Evolutionary conservation across 2,329 filamentous ascomycete species (phyloP).

Genomic region (Colletotrichum zoysiae): DNA sequence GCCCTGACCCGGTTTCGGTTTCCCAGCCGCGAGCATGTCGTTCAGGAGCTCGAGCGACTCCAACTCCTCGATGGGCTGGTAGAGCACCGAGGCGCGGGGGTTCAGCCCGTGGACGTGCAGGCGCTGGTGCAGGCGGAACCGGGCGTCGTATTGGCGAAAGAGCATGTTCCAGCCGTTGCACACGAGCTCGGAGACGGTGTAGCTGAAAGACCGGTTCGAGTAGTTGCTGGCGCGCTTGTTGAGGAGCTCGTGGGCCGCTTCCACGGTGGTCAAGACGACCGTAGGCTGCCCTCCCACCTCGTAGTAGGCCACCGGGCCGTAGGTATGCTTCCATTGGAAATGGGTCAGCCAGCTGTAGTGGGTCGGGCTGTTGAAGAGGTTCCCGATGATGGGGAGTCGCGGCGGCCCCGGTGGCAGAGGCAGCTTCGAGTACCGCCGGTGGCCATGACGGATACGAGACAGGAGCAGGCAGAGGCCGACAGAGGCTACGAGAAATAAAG

Average conservation of each 20-base stretch:
- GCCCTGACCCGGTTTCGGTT: neutral
- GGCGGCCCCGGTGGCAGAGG: conserved; percentile 21
- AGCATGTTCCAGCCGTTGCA: conserved; percentile 16
- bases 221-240: conserved; percentile 27
- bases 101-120: conserved; percentile 16
- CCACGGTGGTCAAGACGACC: conserved; percentile 24
- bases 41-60: conserved; percentile 23
- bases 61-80: conserved; percentile 4
- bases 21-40: neutral
- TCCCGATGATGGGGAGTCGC: conserved; percentile 1
- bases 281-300: neutral
- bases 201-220: conserved; percentile 14
- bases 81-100: neutral
- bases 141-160: conserved; percentile 25
- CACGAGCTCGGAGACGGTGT: neutral
- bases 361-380: conserved; percentile 20
- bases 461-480: neutral
- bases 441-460: neutral
- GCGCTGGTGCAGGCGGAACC: conserved; percentile 14
- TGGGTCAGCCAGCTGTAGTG: conserved; percentile 22
- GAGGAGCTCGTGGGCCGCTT: conserved; percentile 29
- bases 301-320: conserved; percentile 18
- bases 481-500: neutral
- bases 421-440: neutral
- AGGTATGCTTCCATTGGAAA: conserved; percentile 18